Evolutionary conservation across 225 moss, liverwort and hornwort genomes (phyloP).

Genomic region (Bryoerythrophyllum caledonicum): DNA sequence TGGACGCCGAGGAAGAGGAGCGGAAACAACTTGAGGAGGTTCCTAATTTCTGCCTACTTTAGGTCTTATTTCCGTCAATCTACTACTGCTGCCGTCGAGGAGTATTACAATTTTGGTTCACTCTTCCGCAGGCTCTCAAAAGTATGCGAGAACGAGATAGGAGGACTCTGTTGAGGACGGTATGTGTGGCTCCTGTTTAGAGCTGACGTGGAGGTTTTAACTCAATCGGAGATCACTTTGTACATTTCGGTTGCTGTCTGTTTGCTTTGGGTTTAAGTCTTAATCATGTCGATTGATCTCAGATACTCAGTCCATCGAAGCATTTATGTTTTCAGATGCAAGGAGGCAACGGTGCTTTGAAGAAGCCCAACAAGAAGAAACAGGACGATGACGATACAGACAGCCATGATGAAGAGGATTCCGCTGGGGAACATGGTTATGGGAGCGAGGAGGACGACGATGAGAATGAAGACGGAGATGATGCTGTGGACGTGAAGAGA

Average conservation of each 20-base stretch:
- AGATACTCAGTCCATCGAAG: neutral
- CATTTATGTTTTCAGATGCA: constrained; percentile 40
- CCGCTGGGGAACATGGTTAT: constrained; percentile 27
- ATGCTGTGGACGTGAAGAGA: constrained; percentile 11
- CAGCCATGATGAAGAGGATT: constrained; percentile 21
- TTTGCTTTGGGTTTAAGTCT: neutral
- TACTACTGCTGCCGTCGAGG: neutral
- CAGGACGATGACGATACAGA: constrained; percentile 30
- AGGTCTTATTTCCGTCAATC: constrained; percentile 3
- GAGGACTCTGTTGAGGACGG: constrained; percentile 54
- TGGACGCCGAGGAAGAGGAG: constrained; percentile 57
- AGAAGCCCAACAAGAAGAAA: constrained; percentile 22
- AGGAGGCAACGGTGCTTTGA: constrained; percentile 38
- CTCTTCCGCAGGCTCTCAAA: constrained; percentile 49
- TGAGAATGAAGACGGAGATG: constrained; percentile 20
- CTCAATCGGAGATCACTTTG: neutral
- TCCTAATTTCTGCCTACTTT: neutral
- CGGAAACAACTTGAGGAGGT: constrained; percentile 62
- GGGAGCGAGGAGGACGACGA: constrained; percentile 31
- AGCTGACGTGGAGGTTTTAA: neutral
- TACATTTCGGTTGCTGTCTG: constrained; percentile 4
- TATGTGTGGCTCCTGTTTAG: constrained; percentile 23
- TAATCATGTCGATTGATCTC: neutral
- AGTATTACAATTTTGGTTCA: constrained; percentile 18
- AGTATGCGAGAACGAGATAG: constrained; percentile 60